Evolutionary conservation across 371 early-diverging fungal species (phyloP), one percentile per base, ranked within the genome.

Genomic region (Mucor plumbeus): DNA sequence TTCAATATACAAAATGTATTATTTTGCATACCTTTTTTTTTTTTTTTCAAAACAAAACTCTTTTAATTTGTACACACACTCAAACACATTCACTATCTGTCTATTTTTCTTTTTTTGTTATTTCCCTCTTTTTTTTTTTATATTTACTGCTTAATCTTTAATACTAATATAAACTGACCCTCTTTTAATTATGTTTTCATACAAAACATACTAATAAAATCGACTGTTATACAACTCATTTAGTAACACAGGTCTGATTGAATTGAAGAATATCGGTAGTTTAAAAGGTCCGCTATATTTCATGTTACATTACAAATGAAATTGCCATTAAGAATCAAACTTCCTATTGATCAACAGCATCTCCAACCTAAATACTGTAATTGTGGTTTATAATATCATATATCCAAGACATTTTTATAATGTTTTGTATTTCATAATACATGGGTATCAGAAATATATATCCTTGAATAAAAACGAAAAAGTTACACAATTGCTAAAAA

Each of bases 91-190:
- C 33, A 31, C 26, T n/a, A 53, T 14, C 50, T 48, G 26, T 26
- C 50, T 50, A 26, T 21, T 50, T 11, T 4, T 38, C 11, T 9
- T 9, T 38, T 5, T 38, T 50, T 50, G 50, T 50, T 50, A 50
- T 50, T 55, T 55, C 34, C 4, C 17, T 55, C 31, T 34, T 6
- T 34, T 55, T 55, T 31, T 44, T 10, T 11, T 44, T 44, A 1
- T n/a, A 8, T n/a, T n/a, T 55, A 55, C 55, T 55, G 21, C 35
- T 55, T 50, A 50, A 50, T 50, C 50, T 26, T 21, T 50, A 50
- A 50, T 50, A 26, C 50, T 50, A 50, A 50, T 50, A 21, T 50
- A 7, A 44, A n/a, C 17, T 8, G 3, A 44, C 44, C 5, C 44
- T 17, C 44, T 44, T 44, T 44, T 7, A 44, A 50, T 21, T 26